Evolutionary conservation across 768 basidiomycete genomes (phyloP).

Genomic region (Boletellus ananiceps): DNA sequence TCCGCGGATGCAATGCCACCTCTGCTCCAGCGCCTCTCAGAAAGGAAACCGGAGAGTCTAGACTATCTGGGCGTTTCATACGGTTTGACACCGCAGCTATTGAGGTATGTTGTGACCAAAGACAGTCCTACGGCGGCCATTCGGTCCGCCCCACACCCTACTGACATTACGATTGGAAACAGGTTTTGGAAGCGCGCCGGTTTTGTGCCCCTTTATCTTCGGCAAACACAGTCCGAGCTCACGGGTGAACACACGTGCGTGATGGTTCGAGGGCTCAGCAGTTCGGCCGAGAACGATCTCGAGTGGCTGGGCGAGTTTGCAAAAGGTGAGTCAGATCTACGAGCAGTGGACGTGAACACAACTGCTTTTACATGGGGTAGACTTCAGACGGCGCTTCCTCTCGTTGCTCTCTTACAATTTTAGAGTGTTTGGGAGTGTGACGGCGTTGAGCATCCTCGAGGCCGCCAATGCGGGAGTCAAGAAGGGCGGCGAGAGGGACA

Average conservation of each 20-base stretch:
- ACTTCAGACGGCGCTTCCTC: conserved; percentile 90
- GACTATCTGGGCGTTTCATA: conserved; percentile 98
- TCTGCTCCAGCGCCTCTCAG: conserved; percentile 82
- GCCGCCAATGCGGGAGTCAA: conserved; percentile 67
- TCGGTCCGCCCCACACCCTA: no score
- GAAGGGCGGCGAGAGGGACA: conserved; percentile 35
- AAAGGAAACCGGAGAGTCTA: conserved; percentile 82
- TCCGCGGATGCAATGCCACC: conserved; percentile 82
- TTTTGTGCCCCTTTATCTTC: conserved; percentile 86
- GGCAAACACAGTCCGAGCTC: conserved; percentile 90
- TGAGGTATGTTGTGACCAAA: conserved; percentile 45
- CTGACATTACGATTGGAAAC: not conserved
- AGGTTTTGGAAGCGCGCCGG: conserved; percentile 96
- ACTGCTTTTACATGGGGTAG: conserved; percentile 37
- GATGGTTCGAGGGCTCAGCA: conserved; percentile 86
- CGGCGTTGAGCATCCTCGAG: conserved; percentile 83
- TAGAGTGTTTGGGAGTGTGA: conserved; percentile 86
- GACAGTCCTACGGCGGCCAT: not conserved
- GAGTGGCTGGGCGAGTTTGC: conserved; percentile 90
- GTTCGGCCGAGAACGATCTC: conserved; percentile 53
- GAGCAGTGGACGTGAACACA: not conserved
- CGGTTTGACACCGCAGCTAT: conserved; percentile 81
- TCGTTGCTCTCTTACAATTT: conserved; percentile 90
- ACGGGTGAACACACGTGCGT: conserved; percentile 97
- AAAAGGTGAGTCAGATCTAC: conserved; percentile 46